Percentiles rank a stretch among this genome's conserved stretches.
phyloP scores from a whole-genome alignment of 352 stramenopile species.

The Globisporangium splendens region DNA sequence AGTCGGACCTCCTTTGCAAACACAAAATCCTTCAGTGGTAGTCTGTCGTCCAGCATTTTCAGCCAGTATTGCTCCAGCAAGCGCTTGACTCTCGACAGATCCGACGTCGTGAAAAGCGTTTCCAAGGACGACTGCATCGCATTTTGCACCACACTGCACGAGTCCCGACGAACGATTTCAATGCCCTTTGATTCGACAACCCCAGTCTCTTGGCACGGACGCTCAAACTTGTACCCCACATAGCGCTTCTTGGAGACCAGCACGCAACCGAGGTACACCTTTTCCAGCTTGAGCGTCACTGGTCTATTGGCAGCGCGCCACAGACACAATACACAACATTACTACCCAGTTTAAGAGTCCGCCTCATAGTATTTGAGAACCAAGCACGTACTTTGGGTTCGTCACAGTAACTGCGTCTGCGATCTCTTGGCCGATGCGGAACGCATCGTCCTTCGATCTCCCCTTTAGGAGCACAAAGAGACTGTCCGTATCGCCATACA shows the following conservation, averaged over 20 bases:
- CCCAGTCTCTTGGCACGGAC: constrained; percentile 34
- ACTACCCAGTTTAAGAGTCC: neutral
- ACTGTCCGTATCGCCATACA: constrained; percentile 98
- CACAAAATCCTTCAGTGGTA: constrained; percentile 76
- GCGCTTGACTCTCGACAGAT: constrained; percentile 71
- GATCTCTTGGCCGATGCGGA: constrained; percentile 92
- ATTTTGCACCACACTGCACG: constrained; percentile 84
- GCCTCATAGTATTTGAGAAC: neutral
- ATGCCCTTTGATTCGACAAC: constrained; percentile 91
- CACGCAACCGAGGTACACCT: constrained; percentile 92
- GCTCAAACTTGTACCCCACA: constrained; percentile 86
- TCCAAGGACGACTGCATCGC: constrained; percentile 64
- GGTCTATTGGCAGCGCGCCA: constrained; percentile 29
- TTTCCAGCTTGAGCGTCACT: constrained; percentile 82
- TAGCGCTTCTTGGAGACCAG: constrained; percentile 96
- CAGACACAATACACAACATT: neutral
- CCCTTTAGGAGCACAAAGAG: constrained; percentile 97
- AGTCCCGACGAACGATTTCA: constrained; percentile 91
- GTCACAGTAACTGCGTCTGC: constrained; percentile 75
- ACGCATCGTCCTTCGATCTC: constrained; percentile 91
- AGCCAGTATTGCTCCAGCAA: constrained; percentile 61
- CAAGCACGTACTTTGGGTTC: constrained; percentile 70
- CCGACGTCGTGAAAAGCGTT: constrained; percentile 60
- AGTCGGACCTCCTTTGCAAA: constrained; percentile 86
- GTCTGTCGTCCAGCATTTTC: constrained; percentile 56